Base-by-base conservation (phyloP, 139 green algal species). In the Tetraselmis striata region DNA sequence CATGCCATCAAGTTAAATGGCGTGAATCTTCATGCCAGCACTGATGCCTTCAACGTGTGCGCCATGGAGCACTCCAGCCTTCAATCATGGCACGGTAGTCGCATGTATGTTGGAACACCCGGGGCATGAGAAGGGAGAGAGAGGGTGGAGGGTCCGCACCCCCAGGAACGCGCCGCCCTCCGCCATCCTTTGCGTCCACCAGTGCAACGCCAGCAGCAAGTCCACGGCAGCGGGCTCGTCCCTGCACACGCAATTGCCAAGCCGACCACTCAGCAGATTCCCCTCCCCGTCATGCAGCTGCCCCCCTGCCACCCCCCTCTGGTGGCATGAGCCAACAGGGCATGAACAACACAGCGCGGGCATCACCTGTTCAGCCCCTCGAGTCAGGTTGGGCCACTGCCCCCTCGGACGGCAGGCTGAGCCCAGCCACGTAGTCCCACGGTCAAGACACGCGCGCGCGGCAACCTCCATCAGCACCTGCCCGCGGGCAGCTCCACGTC, bases 181-280 rank as follows among this genome's bases (percentile, higher is more conserved):
- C 5, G 90, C 90, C 24, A 90, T 84, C 23, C n/a, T 91, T 85
- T 0, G 30, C 80, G 79, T 95, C 90, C 23, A 95, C 79, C 0
- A 95, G 84, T 0, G 90, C 23, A 95, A 79, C 0, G 88, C 87
- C 58, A 90, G 79, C 24, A 93, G 79, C 1, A 95, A 28, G 81
- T 95, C 89, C 90, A 89, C 93, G 5, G 85, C 81, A 25, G 92
- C 77, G 0, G 84, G 59, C 25, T 89, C 84, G 1, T 85, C 77
- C 22, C 75, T 80, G 24, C 31, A 78, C 32, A 80, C 45, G 67
- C 78, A 82, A 74, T 45, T 74, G 11, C 59, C 29, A 1, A 58
- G 25, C 22, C n/a, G n/a, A 27, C 31, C 24, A 23, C 59, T 25
- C 58, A n/a, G 67, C 45, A 30, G 29, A 80, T 77, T 77, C n/a